phyloP scores from a whole-genome alignment of 2,329 filamentous ascomycete genomes.

The Phyllosticta citriasiana region DNA sequence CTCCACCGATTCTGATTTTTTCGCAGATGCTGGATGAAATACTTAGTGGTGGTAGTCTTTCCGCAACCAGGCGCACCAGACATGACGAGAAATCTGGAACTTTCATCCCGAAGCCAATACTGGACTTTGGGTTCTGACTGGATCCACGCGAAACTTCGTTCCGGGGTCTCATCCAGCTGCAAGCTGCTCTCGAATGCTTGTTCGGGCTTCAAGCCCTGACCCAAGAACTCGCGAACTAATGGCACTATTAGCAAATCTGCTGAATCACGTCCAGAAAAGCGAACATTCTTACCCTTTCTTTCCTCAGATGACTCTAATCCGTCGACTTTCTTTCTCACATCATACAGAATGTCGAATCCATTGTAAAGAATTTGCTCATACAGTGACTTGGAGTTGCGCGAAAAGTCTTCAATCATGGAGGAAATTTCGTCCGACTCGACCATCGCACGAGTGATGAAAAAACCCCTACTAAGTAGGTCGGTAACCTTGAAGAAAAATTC shows the following conservation, averaged over 20 bases:
- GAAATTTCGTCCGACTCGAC: neutral
- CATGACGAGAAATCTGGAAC: neutral
- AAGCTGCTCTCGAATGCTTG: neutral
- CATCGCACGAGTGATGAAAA: neutral
- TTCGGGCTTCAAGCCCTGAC: neutral
- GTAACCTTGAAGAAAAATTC: neutral
- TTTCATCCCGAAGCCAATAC: neutral
- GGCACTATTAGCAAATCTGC: neutral
- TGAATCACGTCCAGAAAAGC: neutral
- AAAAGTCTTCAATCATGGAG: neutral
- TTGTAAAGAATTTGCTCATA: neutral
- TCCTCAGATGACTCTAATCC: neutral
- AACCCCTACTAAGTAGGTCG: neutral
- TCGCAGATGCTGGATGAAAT: neutral
- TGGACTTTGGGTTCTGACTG: neutral
- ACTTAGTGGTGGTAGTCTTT: neutral
- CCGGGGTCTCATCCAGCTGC: neutral
- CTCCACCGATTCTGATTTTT: neutral
- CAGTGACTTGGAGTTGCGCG: neutral
- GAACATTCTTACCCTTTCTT: neutral
- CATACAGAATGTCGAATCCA: too few species aligned
- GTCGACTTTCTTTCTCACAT: neutral
- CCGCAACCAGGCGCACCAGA: neutral
- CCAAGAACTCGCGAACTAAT: neutral
- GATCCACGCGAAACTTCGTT: neutral